These are phyloP conservation scores for Citrus unshiu DNA, from an alignment of 345 rosid species.

Conservation along the genomic window DNA sequence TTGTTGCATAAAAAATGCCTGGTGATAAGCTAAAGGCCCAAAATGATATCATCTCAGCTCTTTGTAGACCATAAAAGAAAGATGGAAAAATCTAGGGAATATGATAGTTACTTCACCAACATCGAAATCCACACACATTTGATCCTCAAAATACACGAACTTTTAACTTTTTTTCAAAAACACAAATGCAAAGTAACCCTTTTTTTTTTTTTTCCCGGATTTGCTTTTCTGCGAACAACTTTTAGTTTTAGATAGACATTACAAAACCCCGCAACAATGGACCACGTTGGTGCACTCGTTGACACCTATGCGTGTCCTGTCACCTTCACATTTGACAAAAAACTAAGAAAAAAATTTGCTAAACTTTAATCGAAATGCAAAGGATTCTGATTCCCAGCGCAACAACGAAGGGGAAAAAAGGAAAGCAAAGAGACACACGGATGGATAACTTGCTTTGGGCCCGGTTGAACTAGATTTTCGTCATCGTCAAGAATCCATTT, in stretches of 20 bases:
- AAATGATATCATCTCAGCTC: neutral
- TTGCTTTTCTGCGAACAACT: neutral
- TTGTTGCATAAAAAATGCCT: neutral
- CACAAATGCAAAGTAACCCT: neutral
- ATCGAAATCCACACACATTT: constrained; percentile 32
- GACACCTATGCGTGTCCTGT: neutral
- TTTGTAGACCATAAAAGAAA: constrained; percentile 14
- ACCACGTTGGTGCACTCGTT: neutral
- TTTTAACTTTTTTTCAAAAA: neutral
- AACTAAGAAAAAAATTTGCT: neutral
- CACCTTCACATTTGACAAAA: neutral
- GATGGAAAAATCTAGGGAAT: constrained; percentile 25
- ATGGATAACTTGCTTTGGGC: constrained; percentile 15
- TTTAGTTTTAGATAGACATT: neutral
- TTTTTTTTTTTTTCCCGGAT: neutral
- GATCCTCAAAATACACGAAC: constrained; percentile 19
- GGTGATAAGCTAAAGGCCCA: neutral
- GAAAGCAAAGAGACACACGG: neutral
- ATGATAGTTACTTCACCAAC: constrained; percentile 22
- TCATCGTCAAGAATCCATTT: constrained; percentile 9
- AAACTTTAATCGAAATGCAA: neutral
- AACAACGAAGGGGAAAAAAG: neutral
- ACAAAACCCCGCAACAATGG: neutral
- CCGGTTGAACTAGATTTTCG: neutral
- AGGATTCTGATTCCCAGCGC: constrained; percentile 2